phyloP scores from a whole-genome alignment of 805 yeast species.

The Yarrowia hollandica region DNA sequence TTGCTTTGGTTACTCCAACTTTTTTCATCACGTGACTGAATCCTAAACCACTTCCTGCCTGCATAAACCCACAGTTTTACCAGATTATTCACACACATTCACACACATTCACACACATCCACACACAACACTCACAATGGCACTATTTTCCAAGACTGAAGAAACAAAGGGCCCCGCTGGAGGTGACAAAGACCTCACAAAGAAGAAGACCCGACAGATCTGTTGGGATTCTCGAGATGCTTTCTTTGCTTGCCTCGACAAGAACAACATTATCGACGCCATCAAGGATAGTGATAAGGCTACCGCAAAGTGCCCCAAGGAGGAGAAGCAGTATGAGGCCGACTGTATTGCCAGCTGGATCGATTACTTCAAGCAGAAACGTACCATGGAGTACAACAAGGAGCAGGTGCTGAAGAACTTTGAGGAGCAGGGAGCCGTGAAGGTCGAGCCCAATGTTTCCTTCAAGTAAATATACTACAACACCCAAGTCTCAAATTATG shows the following conservation, averaged over 20 bases:
- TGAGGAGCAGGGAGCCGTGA: slow-evolving; percentile 62
- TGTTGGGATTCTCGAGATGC: slow-evolving; percentile 92
- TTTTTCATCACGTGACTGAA: neutral
- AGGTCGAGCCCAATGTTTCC: slow-evolving; percentile 32
- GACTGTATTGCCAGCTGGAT: slow-evolving; percentile 88
- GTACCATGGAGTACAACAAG: slow-evolving; percentile 72
- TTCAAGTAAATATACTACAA: slow-evolving; percentile 30
- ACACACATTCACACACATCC: neutral
- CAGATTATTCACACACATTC: neutral
- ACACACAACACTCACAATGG: slow-evolving; percentile 6
- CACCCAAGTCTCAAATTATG: neutral
- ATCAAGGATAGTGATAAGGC: slow-evolving; percentile 49
- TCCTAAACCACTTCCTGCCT: neutral
- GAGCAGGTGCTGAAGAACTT: slow-evolving; percentile 67
- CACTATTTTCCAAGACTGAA: slow-evolving; percentile 11
- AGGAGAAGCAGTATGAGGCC: slow-evolving; percentile 61
- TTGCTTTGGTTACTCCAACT: too few relatives aligned
- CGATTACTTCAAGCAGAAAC: slow-evolving; percentile 84
- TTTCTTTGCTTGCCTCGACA: slow-evolving; percentile 73
- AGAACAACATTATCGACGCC: slow-evolving; percentile 66
- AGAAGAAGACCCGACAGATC: slow-evolving; percentile 64
- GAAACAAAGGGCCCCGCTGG: slow-evolving; percentile 27
- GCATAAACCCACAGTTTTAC: slow-evolving; percentile 4
- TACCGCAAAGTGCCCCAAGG: slow-evolving; percentile 55
- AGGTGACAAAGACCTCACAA: slow-evolving; percentile 44